These are phyloP conservation scores for Agroathelia rolfsii DNA, from an alignment of 1,284 basidiomycete species.

Conservation along the genomic window DNA sequence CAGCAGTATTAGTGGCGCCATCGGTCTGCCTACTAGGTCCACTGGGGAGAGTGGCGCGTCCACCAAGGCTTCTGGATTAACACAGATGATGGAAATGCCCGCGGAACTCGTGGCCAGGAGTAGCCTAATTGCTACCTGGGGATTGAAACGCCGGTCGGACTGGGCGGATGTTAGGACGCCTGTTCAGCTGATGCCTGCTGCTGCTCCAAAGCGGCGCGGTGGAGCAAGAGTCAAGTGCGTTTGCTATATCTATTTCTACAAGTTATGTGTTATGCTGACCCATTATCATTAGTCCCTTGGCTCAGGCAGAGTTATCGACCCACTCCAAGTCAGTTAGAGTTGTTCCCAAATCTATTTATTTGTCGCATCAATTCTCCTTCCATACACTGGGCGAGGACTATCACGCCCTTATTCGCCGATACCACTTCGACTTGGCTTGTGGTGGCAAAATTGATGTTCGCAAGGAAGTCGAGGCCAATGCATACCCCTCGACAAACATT, in stretches of 20 bases:
- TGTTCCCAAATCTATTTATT: slow-evolving; percentile 66
- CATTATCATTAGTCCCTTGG: slow-evolving; percentile 62
- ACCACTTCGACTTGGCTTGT: slow-evolving; percentile 53
- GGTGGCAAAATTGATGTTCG: slow-evolving; percentile 60
- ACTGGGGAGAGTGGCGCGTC: slow-evolving; percentile 8
- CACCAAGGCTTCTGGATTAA: slow-evolving; percentile 15
- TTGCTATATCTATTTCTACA: no score
- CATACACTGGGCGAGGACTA: slow-evolving; percentile 69
- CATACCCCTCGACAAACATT: slow-evolving; percentile 27
- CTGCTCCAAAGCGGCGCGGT: slow-evolving; percentile 1
- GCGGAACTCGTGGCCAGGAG: no score
- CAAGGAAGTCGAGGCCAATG: slow-evolving; percentile 58
- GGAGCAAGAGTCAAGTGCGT: slow-evolving; percentile 20
- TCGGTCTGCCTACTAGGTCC: no score
- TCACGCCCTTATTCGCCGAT: slow-evolving; percentile 62
- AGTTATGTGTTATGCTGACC: no score
- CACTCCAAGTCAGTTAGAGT: slow-evolving; percentile 46
- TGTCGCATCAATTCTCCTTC: slow-evolving; percentile 76
- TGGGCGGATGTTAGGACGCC: slow-evolving; percentile 44
- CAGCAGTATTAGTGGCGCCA: slow-evolving; percentile 14
- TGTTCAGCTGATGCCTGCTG: no score
- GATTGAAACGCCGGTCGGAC: slow-evolving; percentile 39
- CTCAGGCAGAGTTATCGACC: slow-evolving; percentile 75
- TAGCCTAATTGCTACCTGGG: slow-evolving; percentile 60
- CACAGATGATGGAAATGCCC: slow-evolving; percentile 20